A percentile compares a stretch with the other conserved stretches of the same genome.
Evolutionary conservation across 192 early-diverging fungal genomes (phyloP).

Genomic region (Oehlia diaphana): DNA sequence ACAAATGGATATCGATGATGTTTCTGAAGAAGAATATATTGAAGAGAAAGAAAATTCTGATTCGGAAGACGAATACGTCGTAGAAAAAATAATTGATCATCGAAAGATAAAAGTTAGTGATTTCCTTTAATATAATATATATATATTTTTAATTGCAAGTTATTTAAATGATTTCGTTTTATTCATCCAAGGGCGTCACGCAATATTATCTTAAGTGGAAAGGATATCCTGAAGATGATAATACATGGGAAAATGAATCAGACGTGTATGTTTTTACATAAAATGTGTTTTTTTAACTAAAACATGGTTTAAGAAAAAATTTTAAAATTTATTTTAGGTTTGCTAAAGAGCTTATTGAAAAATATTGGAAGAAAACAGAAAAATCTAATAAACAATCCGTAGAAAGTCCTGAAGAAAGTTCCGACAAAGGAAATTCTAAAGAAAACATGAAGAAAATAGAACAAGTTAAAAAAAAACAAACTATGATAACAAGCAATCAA

Average conservation of each 20-base stretch:
- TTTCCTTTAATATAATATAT: no score
- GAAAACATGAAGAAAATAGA: background rate
- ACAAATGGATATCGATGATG: background rate
- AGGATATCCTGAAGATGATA: slow-evolving; percentile 44
- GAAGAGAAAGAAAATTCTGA: background rate
- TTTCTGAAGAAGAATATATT: background rate
- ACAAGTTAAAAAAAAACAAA: background rate
- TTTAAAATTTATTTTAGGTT: background rate
- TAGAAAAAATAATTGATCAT: background rate
- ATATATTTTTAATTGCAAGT: background rate
- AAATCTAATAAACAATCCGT: background rate
- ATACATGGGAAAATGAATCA: slow-evolving; percentile 61
- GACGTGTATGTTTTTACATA: slow-evolving; percentile 38
- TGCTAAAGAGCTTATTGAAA: slow-evolving; percentile 12
- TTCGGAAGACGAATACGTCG: background rate
- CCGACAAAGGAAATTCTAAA: background rate
- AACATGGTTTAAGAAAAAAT: background rate
- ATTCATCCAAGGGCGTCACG: background rate
- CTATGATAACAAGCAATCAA: background rate
- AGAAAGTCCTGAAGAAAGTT: background rate
- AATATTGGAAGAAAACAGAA: slow-evolving; percentile 5
- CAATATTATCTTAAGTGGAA: slow-evolving; percentile 56
- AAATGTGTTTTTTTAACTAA: background rate
- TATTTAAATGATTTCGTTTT: background rate
- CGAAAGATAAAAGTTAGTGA: background rate